Base-by-base conservation (phyloP, 2,329 filamentous ascomycete species). In the Ascochyta lentis region DNA sequence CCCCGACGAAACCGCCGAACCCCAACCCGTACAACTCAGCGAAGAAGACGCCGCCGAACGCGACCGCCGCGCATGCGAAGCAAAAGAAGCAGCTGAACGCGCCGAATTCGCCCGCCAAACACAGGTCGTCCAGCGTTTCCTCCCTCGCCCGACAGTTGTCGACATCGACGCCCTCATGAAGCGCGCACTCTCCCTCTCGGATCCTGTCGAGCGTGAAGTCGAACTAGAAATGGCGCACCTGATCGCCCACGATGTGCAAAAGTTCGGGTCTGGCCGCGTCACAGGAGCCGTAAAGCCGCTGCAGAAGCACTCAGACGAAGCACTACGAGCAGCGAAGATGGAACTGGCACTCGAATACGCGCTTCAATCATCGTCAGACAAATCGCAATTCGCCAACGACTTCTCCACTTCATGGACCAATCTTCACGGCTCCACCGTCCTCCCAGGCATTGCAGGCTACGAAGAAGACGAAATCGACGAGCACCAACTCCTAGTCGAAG, bases 91-190 rank as follows among this genome's bases (percentile, higher is more conserved):
- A 46, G 70, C 86, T 77, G 81, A 88, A 72, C 73, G 83, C 68
- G 77, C 84, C 12, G 93, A 98, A 65, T 90, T 92, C 69, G 88
- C 86, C 73, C 84, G 93, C 46, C 88, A 95, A 67, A 96, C 91
- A 1, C 92, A 96, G 70, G 93, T 96, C n/a, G 87, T 97, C 76
- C 94, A 98, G 77, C 87, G 84, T 64, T 86, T 85, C 4, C 80
- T 99, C 12, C 95, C 95, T 7, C 85, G 94, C 40, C 92, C 95
- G 1, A 82, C 83, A 1, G 77, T 83, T 2, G 81, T 98, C 13
- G 89, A 98, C 72, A 76, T 95, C 22, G 80, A 87, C 46, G 81
- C 82, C 1, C 78, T 98, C 62, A 72, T 92, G 47, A 83, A 86
- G 60, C 82, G 81, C 29, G 89, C 89, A 0, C 81, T 84, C 2